Base-by-base conservation (phyloP, 2,329 filamentous ascomycete species). In the Aspergillus novoparasiticus region DNA sequence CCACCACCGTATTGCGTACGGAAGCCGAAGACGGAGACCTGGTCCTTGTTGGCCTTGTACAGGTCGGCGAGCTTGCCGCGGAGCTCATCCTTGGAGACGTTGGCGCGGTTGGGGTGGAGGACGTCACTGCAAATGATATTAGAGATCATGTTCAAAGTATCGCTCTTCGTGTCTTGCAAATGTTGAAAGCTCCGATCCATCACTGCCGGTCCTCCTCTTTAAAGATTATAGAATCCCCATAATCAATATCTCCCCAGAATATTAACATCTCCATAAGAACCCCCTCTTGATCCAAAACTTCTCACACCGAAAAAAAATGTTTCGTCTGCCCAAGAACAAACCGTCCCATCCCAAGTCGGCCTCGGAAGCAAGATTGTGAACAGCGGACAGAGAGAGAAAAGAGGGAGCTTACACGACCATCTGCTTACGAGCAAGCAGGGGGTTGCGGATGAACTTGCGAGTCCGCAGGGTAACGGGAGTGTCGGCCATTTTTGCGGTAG, bases 371-470 rank as follows among this genome's bases (percentile, higher is more conserved):
- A 39, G 53, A 41, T 34, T 50, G 53, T 60, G 39, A 54, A 57
- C 46, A 34, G 51, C 50, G 58, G 43, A 53, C 53, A 66, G 36
- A 63, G 57, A 56, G 58, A 64, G 65, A 62, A 65, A 59, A 58
- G 57, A 69, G 64, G 60, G 65, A 69, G 90, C 91, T 89, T 93
- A 97, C 94, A 97, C 92, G 85, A 97, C 94, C 93, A 98, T 97
- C 90, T 98, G 94, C 89, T 96, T 97, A 84, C 94, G 92, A 83
- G 91, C 93, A 82, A 99, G 90, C 81, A 99, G 93, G 83, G 95
- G 92, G 90, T 99, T 99, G 87, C 94, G 93, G 86, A 98, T 96
- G 92, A 99, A 99, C 89, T 98, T 98, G 92, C 95, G 94, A 85
- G 95, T 99, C 87, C 95, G 89, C 86, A 94, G 85, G 79, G 90